Evolutionary conservation across 495 filamentous ascomycete species (phyloP), one percentile per base, ranked within the genome.

Genomic region (Penicillium waksmanii): DNA sequence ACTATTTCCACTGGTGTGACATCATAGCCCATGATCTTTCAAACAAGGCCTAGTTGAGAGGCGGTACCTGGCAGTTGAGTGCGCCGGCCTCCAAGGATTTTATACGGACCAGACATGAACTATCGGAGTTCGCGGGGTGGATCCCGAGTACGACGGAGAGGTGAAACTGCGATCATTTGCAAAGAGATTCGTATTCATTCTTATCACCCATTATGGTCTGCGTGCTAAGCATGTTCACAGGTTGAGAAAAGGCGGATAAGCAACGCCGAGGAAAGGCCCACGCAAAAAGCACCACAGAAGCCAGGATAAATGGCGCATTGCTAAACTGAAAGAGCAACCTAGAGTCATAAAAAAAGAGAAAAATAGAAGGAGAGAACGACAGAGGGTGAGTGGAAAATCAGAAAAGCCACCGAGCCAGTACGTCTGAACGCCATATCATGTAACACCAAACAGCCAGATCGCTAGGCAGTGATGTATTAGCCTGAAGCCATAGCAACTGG

Each of bases 31-130:
- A 44, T 50, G 44, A 52, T 27, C 46, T 66, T 69, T 60, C 0
- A 61, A 66, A 64, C n/a, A 35, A 64, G 53, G 50, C 46, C 60
- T n/a, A n/a, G 33, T 17, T 35, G 33, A 51, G 50, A n/a, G 27
- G 40, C 17, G 42, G 66, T 66, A 54, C 64, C 60, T 69, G 64
- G 31, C 64, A 66, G 52, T 48, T n/a, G 42, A 44, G 15, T 13
- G 46, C 19, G 21, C n/a, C 46, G 21, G 46, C 46, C 23, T 48
- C 10, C 21, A n/a, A n/a, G 17, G 38, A 48, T 55, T 48, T 2
- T 27, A 51, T 42, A 57, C 51, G 33, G 38, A 27, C 43, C 18
- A 46, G 23, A 19, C 42, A 19, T 21, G 42, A 46, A 21, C n/a
- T 2, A 46, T 21, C 36, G 36, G 51, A 50, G 19, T 34, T 51